Evolutionary conservation across 495 filamentous ascomycete species (phyloP).

Genomic region (Penicillium mononematosum): DNA sequence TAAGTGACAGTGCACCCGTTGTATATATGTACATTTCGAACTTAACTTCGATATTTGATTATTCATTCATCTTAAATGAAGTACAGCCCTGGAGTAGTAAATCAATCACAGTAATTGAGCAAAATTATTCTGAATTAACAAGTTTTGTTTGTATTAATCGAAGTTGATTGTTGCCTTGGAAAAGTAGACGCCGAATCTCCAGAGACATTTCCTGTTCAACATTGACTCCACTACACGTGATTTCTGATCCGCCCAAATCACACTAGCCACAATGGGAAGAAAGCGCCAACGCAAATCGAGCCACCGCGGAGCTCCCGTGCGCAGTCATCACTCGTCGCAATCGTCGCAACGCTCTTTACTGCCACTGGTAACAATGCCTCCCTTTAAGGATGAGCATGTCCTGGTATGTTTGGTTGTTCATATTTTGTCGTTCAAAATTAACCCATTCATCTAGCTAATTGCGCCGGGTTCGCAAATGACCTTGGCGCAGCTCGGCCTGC

Average conservation of each 20-base stretch:
- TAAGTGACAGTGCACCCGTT: background rate
- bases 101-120: background rate
- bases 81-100: background rate
- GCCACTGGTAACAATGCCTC: conserved; percentile 52
- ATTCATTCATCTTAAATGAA: background rate
- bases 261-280: conserved; percentile 24
- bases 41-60: background rate
- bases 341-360: conserved; percentile 4
- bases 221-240: conserved; percentile 13
- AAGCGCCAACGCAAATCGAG: conserved; percentile 17
- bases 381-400: conserved; percentile 76
- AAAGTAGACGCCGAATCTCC: background rate
- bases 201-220: background rate
- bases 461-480: conserved; percentile 92
- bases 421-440: conserved; percentile 1
- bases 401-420: conserved; percentile 47
- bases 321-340: conserved; percentile 12
- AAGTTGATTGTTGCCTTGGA: background rate
- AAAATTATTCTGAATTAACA: background rate
- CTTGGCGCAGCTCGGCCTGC: conserved; percentile 87
- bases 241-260: background rate
- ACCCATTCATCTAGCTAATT: conserved; percentile 62
- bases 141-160: background rate
- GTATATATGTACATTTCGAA: background rate
- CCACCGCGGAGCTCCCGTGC: conserved; percentile 24